Percentiles rank a stretch among this genome's conserved stretches.
Evolutionary conservation across 306 rosid species (phyloP).

Genomic region (Cicer bijugum): DNA sequence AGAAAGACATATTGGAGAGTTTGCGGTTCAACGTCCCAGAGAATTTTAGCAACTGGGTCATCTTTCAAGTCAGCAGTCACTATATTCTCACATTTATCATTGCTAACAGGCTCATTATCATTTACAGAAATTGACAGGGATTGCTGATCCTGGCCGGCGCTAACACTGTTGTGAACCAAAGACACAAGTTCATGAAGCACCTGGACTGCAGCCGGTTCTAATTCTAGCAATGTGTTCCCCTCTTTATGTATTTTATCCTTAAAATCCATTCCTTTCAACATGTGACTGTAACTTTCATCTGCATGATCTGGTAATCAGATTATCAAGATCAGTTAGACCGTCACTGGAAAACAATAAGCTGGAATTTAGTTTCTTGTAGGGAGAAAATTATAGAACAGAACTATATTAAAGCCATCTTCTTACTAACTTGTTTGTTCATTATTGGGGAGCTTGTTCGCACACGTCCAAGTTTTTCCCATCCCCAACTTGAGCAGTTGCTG

Average conservation of each 20-base stretch:
- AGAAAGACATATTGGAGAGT: slow-evolving; percentile 74
- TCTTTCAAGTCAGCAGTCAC: slow-evolving; percentile 53
- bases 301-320: slow-evolving; percentile 59
- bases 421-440: slow-evolving; percentile 52
- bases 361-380: slow-evolving; percentile 32
- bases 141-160: slow-evolving; percentile 50
- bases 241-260: slow-evolving; percentile 55
- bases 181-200: slow-evolving; percentile 87
- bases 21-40: slow-evolving; percentile 63
- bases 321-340: slow-evolving; percentile 42
- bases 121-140: slow-evolving; percentile 52
- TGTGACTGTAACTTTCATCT: slow-evolving; percentile 46
- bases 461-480: slow-evolving; percentile 49
- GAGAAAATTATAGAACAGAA: slow-evolving; percentile 31
- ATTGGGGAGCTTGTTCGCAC: slow-evolving; percentile 41
- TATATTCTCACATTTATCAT: slow-evolving; percentile 51
- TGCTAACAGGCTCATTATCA: slow-evolving; percentile 51
- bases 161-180: slow-evolving; percentile 69
- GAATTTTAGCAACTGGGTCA: slow-evolving; percentile 72
- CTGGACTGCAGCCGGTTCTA: slow-evolving; percentile 66
- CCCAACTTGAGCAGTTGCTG: slow-evolving; percentile 58
- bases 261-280: slow-evolving; percentile 51
- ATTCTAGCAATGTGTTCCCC: slow-evolving; percentile 50
- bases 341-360: slow-evolving; percentile 26
- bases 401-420: slow-evolving; percentile 26